Base-by-base conservation (phyloP, 805 yeast genomes). In the Suhomyces emberorum region DNA sequence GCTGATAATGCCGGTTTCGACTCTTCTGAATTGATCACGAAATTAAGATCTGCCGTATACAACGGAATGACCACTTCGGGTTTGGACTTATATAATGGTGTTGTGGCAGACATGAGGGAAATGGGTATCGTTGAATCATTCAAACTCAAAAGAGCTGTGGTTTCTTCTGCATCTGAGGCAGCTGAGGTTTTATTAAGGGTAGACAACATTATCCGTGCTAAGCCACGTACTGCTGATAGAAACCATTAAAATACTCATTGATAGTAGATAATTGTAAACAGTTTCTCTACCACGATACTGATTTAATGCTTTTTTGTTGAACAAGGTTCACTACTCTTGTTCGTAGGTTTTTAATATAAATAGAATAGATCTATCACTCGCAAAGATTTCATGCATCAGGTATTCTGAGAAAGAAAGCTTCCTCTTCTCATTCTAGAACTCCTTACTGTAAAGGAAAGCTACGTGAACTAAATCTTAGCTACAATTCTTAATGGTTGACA, bases 1-100 rank as follows among this genome's bases (percentile, higher is more conserved):
- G 96, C 96, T 31, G 98, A 93, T 57, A 93, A 93, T 57, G 98
- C 99, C 3, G 99, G 98, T 19, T 86, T 78, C 53, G 98, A 93
- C 59, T 83, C 96, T 15, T 80, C 88, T 52, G 98, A 95, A 50
- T 70, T 93, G 44, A 95, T 93, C 10, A 76, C 98, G 7, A 88
- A 87, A 59, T 72, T 93, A 52, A 79, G 97, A 63, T 80, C 96
- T 2, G 81, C 95, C 15, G 83, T 88, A 38, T 93, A 93, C 69
- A 83, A 81, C 55, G 99, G 99, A 23, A 79, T 87, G 73, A 74
- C 87, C 15, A 88, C 96, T 4, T 81, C 91, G 3, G 99, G 99
- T 26, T 74, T 93, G 46, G 95, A 93, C 57, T 75, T 93, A 52
- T 80, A 85, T 57, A 72, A 72, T 27, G 98, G 98, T 44, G 69